Evolutionary conservation across 2,329 filamentous ascomycete genomes (phyloP), one percentile per base, ranked within the genome.

Genomic region (Sclerotinia glacialis): DNA sequence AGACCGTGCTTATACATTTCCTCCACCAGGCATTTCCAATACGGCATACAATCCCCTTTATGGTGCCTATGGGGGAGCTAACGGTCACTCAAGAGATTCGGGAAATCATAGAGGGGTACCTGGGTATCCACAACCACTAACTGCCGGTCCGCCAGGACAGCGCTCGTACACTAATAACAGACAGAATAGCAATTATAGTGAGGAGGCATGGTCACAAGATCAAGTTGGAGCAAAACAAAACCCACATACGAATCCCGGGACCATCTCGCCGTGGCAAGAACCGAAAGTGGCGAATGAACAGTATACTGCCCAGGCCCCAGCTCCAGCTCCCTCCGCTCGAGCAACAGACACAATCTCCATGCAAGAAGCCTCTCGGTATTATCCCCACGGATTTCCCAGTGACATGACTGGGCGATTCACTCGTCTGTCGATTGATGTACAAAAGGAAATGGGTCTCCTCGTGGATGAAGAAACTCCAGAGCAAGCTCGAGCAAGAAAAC

Each of bases 71-170:
- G 54, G 26, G 40, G 37, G 46, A 34, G 46, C 58, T 23, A 28
- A 37, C 42, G 21, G 34, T 28, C 46, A 21, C 18, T 46, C 65
- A 26, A 50, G 63, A 47, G 23, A 67, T 46, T 46, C 53, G 37
- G 23, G 53, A 26, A 49, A 58, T 18, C 37, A 56, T 26, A 59
- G 44, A 54, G 69, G 65, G 42, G 68, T 67, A 49, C 59, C 54
- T 8, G 74, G 74, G 62, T 74, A 74, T 44, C 75, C 74, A 59
- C 72, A 73, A 37, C 75, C 76, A 40, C 71, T 77, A 9, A 77
- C 74, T n/a, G 76, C 76, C 31, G 76, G 76, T 28, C 76, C 76
- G 59, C 76, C 76, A 53, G 74, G 76, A 34, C 73, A 75, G 52
- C 71, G 76, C 37, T 65, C 64, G 12, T 54, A 42, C 16, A 55